Conservation (phyloP, 164 flowering plant species). For the Houttuynia cordata region DNA sequence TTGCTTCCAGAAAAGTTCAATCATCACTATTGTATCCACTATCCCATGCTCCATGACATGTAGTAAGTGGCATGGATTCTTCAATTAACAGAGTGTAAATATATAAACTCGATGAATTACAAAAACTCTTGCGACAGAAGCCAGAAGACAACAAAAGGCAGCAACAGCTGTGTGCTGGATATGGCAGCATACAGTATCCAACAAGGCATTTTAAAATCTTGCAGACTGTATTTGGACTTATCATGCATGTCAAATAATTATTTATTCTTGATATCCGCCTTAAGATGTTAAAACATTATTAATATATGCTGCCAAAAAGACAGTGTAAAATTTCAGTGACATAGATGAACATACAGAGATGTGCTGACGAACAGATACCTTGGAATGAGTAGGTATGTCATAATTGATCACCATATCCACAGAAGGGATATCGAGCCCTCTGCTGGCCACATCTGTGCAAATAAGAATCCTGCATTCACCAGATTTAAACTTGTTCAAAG, state of each 20-base stretch:
- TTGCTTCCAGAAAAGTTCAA: no score
- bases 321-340: no score
- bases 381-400: conserved; percentile 76
- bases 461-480: conserved; percentile 83
- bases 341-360: no score
- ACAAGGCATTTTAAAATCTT: background rate
- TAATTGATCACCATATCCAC: conserved; percentile 94
- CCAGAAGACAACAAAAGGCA: background rate
- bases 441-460: conserved; percentile 93
- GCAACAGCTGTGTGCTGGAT: no score
- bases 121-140: background rate
- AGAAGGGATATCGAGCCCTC: conserved; percentile 92
- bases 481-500: conserved; percentile 79
- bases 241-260: background rate
- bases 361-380: conserved; percentile 32
- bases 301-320: no score
- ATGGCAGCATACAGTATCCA: background rate
- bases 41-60: no score
- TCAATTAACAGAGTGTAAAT: no score
- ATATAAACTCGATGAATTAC: background rate
- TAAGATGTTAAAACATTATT: no score
- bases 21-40: no score
- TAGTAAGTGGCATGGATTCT: no score
- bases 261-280: background rate
- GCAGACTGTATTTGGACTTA: background rate